Evolutionary conservation across 192 early-diverging fungal species (phyloP).

Genomic region (Allomyces arbusculus): DNA sequence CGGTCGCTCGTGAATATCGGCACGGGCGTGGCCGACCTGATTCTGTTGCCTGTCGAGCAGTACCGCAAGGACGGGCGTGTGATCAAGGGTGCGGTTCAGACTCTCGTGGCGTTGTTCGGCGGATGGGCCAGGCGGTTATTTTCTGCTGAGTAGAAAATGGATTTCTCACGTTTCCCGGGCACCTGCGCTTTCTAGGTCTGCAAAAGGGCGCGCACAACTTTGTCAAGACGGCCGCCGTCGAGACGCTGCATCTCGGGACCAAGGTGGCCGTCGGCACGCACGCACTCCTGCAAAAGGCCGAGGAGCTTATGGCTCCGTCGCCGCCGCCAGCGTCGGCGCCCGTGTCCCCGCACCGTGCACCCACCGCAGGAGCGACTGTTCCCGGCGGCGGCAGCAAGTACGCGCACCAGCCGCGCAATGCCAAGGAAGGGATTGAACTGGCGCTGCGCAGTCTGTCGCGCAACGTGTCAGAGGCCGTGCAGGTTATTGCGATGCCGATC

Average conservation of each 20-base stretch:
- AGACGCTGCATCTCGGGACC: constrained; percentile 72
- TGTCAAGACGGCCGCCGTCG: constrained; percentile 70
- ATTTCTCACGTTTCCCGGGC: background rate
- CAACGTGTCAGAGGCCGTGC: constrained; percentile 61
- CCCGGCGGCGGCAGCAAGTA: constrained; percentile 40
- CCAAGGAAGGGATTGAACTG: constrained; percentile 64
- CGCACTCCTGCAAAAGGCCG: constrained; percentile 70
- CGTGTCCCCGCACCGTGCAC: background rate
- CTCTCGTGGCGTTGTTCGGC: background rate
- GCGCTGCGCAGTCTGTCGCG: constrained; percentile 59
- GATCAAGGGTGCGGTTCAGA: constrained; percentile 34
- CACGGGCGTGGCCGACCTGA: constrained; percentile 72
- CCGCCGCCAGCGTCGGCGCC: constrained; percentile 1
- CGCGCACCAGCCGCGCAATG: constrained; percentile 62
- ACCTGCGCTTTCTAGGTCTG: constrained; percentile 22
- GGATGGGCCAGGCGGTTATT: no score
- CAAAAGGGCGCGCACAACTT: constrained; percentile 78
- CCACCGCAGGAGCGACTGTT: background rate
- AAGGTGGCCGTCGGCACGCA: constrained; percentile 76
- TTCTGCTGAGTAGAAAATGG: background rate
- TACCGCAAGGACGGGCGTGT: constrained; percentile 80
- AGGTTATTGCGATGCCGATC: constrained; percentile 8
- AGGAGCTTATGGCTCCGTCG: constrained; percentile 46
- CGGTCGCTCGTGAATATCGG: constrained; percentile 77
- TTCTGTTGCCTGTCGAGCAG: constrained; percentile 80